A percentile compares a stretch with the other conserved stretches of the same genome.
Evolutionary conservation across 2,329 filamentous ascomycete species (phyloP).

Genomic region (Paramyrothecium sp.): DNA sequence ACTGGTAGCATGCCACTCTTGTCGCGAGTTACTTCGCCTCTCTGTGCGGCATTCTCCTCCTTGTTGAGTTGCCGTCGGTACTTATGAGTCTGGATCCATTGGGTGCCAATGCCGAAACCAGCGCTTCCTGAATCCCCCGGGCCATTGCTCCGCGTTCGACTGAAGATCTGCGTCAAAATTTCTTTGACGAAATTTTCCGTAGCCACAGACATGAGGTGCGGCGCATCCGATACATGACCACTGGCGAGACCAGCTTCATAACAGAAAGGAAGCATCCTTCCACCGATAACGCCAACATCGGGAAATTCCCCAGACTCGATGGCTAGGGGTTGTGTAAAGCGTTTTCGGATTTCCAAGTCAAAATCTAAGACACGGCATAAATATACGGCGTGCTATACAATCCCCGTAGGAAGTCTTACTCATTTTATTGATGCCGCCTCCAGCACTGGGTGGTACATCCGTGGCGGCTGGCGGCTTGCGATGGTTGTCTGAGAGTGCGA

Average conservation of each 20-base stretch:
- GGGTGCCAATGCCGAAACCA: constrained; percentile 63
- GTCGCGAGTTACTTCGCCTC: constrained; percentile 73
- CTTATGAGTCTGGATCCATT: constrained; percentile 75
- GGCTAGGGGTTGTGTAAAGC: constrained; percentile 62
- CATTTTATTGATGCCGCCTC: constrained; percentile 74
- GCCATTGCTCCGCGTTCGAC: constrained; percentile 63
- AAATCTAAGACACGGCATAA: constrained; percentile 43
- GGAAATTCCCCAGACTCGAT: constrained; percentile 70
- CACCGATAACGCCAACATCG: constrained; percentile 60
- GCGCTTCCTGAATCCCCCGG: constrained; percentile 61
- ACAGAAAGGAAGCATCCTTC: constrained; percentile 66
- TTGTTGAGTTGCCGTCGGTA: constrained; percentile 72
- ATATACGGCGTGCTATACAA: constrained; percentile 12
- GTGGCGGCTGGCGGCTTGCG: constrained; percentile 45
- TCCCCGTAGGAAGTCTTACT: constrained; percentile 50
- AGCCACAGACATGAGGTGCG: constrained; percentile 63
- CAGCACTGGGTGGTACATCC: constrained; percentile 64
- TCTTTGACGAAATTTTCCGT: constrained; percentile 69
- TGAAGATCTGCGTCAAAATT: constrained; percentile 60
- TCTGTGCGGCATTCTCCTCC: constrained; percentile 71
- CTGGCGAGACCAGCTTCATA: constrained; percentile 63
- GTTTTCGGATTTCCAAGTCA: constrained; percentile 66
- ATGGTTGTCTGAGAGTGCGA: constrained; percentile 50
- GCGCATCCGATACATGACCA: constrained; percentile 59
- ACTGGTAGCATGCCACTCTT: constrained; percentile 76